phyloP scores from a whole-genome alignment of 2,329 filamentous ascomycete genomes.

The Diaporthe velutina region DNA sequence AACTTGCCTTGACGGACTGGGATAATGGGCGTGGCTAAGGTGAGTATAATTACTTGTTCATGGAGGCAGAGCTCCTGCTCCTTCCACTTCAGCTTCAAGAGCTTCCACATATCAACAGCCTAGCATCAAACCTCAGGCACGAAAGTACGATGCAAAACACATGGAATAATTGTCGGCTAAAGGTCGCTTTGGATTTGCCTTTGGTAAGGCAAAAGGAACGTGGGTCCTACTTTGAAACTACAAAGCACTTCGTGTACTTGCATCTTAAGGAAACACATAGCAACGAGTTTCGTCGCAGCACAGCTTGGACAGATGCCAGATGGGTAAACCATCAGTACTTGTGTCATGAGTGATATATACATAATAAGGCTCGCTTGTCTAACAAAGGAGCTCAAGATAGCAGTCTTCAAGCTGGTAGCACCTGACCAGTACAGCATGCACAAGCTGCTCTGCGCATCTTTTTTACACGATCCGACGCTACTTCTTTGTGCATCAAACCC shows the following conservation, averaged over 20 bases:
- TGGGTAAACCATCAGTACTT: not conserved
- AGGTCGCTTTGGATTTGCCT: slow-evolving; percentile 2
- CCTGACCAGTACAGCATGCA: not conserved
- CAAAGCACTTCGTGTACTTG: not conserved
- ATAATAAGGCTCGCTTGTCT: no score
- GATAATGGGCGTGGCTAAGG: no score
- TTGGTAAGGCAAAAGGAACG: not conserved
- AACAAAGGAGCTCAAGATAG: not conserved
- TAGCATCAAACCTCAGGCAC: slow-evolving; percentile 1
- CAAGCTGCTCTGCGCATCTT: not conserved
- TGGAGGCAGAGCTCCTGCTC: not conserved
- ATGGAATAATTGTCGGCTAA: not conserved
- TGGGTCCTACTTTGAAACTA: not conserved
- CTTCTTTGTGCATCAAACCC: not conserved
- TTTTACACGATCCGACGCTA: not conserved
- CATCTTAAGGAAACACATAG: not conserved
- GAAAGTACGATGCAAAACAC: not conserved
- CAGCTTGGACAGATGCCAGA: not conserved
- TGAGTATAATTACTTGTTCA: not conserved
- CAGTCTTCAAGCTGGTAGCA: not conserved
- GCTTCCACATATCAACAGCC: not conserved
- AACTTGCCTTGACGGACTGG: not conserved
- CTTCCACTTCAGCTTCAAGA: not conserved
- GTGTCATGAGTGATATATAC: not conserved
- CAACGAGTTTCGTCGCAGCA: not conserved